These are phyloP conservation scores for Dalbergia cultrata DNA, from an alignment of 306 rosid species.

Conservation along the genomic window DNA sequence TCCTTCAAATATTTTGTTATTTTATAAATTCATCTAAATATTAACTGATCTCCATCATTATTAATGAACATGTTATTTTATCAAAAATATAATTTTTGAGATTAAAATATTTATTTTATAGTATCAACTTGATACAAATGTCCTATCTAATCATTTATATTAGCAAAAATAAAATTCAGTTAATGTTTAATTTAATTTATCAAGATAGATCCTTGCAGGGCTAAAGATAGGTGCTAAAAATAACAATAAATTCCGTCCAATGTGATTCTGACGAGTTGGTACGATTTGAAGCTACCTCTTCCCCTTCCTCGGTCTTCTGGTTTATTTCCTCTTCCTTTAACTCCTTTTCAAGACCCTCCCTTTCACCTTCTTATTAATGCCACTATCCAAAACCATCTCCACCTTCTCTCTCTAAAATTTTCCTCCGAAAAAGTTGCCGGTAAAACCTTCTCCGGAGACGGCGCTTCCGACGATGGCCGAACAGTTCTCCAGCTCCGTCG, in stretches of 20 bases:
- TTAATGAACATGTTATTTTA: too few species aligned
- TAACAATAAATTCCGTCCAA: slow-evolving; percentile 2
- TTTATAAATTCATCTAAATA: too few species aligned
- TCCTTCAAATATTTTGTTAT: too few species aligned
- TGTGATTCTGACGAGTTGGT: slow-evolving; percentile 8
- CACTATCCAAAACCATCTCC: neutral
- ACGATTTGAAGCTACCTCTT: slow-evolving; percentile 20
- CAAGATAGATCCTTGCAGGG: too few species aligned
- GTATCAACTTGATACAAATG: too few species aligned
- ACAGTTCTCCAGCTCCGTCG: slow-evolving; percentile 77
- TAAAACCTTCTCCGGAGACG: slow-evolving; percentile 24
- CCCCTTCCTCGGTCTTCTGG: neutral
- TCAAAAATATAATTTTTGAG: too few species aligned
- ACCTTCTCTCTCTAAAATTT: neutral
- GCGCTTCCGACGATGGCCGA: slow-evolving; percentile 52
- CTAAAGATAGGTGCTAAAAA: too few species aligned
- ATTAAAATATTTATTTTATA: too few species aligned
- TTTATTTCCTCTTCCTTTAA: neutral
- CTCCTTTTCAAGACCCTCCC: slow-evolving; percentile 28
- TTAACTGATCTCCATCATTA: too few species aligned
- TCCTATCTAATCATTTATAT: too few species aligned
- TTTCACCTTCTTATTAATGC: slow-evolving; percentile 40
- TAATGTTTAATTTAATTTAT: too few species aligned
- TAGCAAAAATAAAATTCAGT: too few species aligned
- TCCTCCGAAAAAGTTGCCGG: slow-evolving; percentile 22